Conservation (phyloP, 2,329 filamentous ascomycete species). For the Aureobasidium lini region DNA sequence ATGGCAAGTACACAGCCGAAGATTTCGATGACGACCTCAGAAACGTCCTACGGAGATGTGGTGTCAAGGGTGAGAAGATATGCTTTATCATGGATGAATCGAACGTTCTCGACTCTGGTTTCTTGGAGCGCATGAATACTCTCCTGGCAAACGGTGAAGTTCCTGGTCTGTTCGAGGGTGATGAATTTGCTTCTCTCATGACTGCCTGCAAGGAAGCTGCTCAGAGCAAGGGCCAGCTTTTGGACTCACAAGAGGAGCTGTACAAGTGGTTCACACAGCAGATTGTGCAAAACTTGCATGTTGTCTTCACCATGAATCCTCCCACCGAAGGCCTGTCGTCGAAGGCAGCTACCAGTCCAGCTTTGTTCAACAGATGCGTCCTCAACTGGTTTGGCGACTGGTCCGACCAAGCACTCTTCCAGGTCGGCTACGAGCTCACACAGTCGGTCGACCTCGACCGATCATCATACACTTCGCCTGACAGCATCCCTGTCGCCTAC, state of each 20-base stretch:
- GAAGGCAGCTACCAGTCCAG: constrained; percentile 94
- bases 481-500: constrained; percentile 89
- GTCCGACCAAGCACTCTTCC: constrained; percentile 98
- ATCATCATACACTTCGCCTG: constrained; percentile 74
- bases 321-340: constrained; percentile 90
- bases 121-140: constrained; percentile 99
- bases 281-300: constrained; percentile 97
- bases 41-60: constrained; percentile 84
- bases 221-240: constrained; percentile 85
- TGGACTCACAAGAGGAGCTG: constrained; percentile 97
- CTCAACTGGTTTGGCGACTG: constrained; percentile 99
- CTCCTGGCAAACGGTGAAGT: constrained; percentile 98
- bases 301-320: constrained; percentile 99
- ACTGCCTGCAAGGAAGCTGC: constrained; percentile 98
- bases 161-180: constrained; percentile 96
- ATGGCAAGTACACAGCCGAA: constrained; percentile 95
- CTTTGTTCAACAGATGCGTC: constrained; percentile 98
- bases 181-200: constrained; percentile 97
- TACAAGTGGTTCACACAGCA: constrained; percentile 99
- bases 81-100: constrained; percentile 99
- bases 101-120: constrained; percentile 96
- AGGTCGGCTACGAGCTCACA: constrained; percentile 91
- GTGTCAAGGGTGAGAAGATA: constrained; percentile 98
- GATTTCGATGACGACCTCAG: constrained; percentile 98
- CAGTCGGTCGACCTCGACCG: constrained; percentile 94